Evolutionary conservation across 352 stramenopile species (phyloP).

Genomic region (Globisporangium parvum): DNA sequence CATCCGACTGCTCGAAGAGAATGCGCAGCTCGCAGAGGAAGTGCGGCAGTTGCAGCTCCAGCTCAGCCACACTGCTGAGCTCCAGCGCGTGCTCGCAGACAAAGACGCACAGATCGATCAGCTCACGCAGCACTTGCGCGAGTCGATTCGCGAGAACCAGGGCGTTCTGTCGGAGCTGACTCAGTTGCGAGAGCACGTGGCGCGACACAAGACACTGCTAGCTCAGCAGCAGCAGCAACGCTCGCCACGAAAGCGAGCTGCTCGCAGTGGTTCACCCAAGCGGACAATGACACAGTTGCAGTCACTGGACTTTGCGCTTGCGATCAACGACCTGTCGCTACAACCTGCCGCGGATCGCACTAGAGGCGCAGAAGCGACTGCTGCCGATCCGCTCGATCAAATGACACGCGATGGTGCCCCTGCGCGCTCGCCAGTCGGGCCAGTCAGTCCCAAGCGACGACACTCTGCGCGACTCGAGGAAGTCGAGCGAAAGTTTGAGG

Average conservation of each 20-base stretch:
- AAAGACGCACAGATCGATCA: conserved; percentile 31
- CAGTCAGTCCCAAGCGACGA: conserved; percentile 17
- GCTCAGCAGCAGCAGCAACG: conserved; percentile 5
- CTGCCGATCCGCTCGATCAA: no score
- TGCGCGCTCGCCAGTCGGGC: conserved; percentile 5
- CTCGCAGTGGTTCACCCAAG: neutral
- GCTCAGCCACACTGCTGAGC: conserved; percentile 26
- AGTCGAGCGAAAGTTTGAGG: conserved; percentile 40
- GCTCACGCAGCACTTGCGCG: conserved; percentile 36
- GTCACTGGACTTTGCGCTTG: neutral
- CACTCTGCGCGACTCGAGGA: conserved; percentile 18
- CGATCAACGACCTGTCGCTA: neutral
- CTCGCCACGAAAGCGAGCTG: conserved; percentile 23
- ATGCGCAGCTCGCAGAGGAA: conserved; percentile 59
- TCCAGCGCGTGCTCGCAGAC: conserved; percentile 32
- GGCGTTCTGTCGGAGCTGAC: conserved; percentile 37
- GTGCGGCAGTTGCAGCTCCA: conserved; percentile 42
- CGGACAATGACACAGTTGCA: neutral
- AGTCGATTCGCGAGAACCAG: conserved; percentile 59
- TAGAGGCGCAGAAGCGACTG: no score
- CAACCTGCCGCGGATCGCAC: no score
- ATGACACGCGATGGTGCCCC: no score
- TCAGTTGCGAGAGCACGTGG: conserved; percentile 28
- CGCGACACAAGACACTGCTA: conserved; percentile 19
- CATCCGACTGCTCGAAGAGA: conserved; percentile 66